Base-by-base conservation (phyloP, 371 early-diverging fungal genomes). In the Mucor plumbeus region DNA sequence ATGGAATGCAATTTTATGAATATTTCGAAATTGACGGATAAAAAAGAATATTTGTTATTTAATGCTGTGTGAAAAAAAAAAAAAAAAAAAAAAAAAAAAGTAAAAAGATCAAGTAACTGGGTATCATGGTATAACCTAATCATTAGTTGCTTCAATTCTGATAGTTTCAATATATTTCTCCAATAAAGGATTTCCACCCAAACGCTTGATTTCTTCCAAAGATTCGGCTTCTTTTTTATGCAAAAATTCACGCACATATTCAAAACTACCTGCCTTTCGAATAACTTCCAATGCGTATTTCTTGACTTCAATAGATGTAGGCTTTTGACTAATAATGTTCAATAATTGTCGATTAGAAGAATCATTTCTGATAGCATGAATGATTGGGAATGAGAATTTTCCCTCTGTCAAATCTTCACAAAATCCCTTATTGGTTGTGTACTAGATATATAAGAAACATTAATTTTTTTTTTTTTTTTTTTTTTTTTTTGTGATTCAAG, bases 391-490 rank as follows among this genome's bases (percentile, higher is more conserved):
- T 9, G 97, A 97, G 76, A 96, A 99, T 78, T 99, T 99, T 69
- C 99, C 99, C 79, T 99, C 99, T 0, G 96, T 95, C 67, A 99
- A 74, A 73, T 99, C 99, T 80, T 99, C 98, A 66, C 96, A 96
- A 74, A 93, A 99, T 21, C 98, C 97, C 74, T 99, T 99, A 81
- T 91, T 93, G 48, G 92, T 87, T 8, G 91, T 82, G 67, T 95
- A 98, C 89, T 93, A 69, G 19, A 15, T 33, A 43, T 26, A 0
- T 4, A 31, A 38, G 11, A 38, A 11, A 50, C 6, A 13, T 53
- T 0, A 53, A 21, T 11, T 11, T 48, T 3, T 21, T 17, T 48
- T 19, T 48, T 2, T 13, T 41, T 15, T n/a, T 11, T 11, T 48
- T 3, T 21, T 17, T 48, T 19, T 48, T 2, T 13, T 41, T 15